Evolutionary conservation across 352 stramenopile genomes (phyloP), one percentile per base, ranked within the genome.

Genomic region (Phytopythium ostracodes): DNA sequence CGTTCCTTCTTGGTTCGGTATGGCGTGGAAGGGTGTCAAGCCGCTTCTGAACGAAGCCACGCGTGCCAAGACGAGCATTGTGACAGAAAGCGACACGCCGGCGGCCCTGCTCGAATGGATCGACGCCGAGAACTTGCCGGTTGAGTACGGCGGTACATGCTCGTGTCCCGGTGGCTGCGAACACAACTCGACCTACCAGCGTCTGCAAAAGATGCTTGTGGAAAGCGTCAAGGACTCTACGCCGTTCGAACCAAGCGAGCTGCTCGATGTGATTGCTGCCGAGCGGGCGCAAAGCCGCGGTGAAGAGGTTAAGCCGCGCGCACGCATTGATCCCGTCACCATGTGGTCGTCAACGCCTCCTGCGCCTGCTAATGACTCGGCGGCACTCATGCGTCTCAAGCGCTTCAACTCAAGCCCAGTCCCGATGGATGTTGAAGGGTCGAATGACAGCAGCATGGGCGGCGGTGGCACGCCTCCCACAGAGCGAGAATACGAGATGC

Each of bases 1-100:
- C 60, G 91, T 96, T 2, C 89, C 89, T 20, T 92, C 81, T 20
- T 97, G 88, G 88, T 97, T 97, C 63, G 89, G 84, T 33, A 89
- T 97, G 69, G 79, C 85, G 31, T 97, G 91, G 91, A 96, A 96
- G 63, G 81, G 87, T 20, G 86, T 97, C 60, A 91, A 93, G 60
- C 83, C 86, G 20, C 61, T 97, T 3, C 52, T 97, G 59, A 92
- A 96, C 59, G 86, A 96, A 53, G 84, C 88, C 15, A 97, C 89
- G 3, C 82, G 87, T 1, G 80, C 76, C 17, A 97, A 97, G 71
- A 94, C 92, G 6, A 91, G 82, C 59, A 96, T 97, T 52, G 42
- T 96, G 40, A 87, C 70, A 14, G 78, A 88, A 42, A 85, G 61
- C 29, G 83, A 94, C 44, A 88, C 77, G 1, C 59, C 78, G 2